Evolutionary conservation across 345 rosid genomes (phyloP), one percentile per base, ranked within the genome.

Genomic region (Viola odorata): DNA sequence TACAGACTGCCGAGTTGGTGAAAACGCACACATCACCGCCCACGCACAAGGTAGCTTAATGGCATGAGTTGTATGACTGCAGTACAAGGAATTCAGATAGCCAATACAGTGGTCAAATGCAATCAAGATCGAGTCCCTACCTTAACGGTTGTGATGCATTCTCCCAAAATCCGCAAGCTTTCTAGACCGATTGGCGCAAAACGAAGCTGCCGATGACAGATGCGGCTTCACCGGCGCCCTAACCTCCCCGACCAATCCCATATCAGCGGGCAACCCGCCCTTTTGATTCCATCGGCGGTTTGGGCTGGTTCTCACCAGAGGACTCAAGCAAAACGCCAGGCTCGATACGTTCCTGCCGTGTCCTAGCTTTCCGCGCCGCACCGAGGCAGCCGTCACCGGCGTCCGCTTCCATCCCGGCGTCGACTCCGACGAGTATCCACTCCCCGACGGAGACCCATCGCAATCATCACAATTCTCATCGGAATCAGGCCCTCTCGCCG

Each of bases 1-100:
- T 71, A 95, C 97, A 1, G 91, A 82, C 60, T 88, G 97, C 65
- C 97, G 89, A 44, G 80, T 80, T 0, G 99, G 95, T 54, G 96
- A 89, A 77, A 94, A 94, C 45, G 96, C 99, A 73, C 97, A 91
- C 8, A 97, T 84, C 99, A 88, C 91, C 69, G 91, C 96, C 95
- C 96, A 88, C 1, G 97, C 94, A 70, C 95, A 88, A 58, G 96
- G 97, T 54, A 95, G 88, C 71, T 88, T 94, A 38, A 94, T 94
- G 51, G 95, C 91, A 71, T 94, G 96, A 57, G 87, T 88, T 80
- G 91, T 94, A 82, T 91, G 97, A 75, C 75, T 61, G 77, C 67
- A 64, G 17, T 52, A 44, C 3, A 14, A 5, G 36, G 16, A 36
- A 17, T 36, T 14, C 44, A n/a, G 23, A 2, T 23, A 17, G 37